Conservation (phyloP, 129 eudicot genomes). For the Chrysanthemum seticuspe region DNA sequence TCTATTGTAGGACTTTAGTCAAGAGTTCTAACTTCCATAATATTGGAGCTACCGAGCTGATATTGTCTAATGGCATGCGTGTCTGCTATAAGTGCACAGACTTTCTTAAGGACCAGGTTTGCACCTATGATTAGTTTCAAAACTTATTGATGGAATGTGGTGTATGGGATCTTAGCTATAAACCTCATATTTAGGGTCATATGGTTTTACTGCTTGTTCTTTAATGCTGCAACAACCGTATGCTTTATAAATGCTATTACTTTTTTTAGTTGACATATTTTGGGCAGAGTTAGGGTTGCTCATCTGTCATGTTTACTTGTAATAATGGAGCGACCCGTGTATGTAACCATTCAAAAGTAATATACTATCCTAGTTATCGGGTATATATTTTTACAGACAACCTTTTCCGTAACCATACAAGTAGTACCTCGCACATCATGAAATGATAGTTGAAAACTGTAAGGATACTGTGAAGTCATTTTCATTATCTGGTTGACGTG, state of each 20-base stretch:
- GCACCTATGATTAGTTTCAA: slow-evolving; percentile 5
- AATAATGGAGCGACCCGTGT: no score
- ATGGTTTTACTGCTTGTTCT: no score
- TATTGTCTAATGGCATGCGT: slow-evolving; percentile 70
- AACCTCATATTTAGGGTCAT: no score
- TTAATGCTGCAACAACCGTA: no score
- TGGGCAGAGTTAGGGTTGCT: no score
- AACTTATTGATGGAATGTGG: not conserved
- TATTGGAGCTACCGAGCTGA: slow-evolving; percentile 59
- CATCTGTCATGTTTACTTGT: no score
- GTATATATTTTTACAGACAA: not conserved
- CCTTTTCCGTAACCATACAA: not conserved
- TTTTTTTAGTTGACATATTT: no score
- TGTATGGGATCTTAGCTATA: not conserved
- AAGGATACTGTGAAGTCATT: no score
- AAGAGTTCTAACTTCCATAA: slow-evolving; percentile 40
- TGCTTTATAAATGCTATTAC: no score
- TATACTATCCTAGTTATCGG: no score
- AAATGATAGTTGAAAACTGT: not conserved
- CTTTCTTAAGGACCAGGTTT: slow-evolving; percentile 71
- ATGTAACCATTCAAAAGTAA: no score
- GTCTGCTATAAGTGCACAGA: slow-evolving; percentile 76
- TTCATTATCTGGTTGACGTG: no score
- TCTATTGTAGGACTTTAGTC: slow-evolving; percentile 43
- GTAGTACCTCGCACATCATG: not conserved